Base-by-base conservation (phyloP, 768 basidiomycete genomes). In the Tylopilus vinaceipallidus region DNA sequence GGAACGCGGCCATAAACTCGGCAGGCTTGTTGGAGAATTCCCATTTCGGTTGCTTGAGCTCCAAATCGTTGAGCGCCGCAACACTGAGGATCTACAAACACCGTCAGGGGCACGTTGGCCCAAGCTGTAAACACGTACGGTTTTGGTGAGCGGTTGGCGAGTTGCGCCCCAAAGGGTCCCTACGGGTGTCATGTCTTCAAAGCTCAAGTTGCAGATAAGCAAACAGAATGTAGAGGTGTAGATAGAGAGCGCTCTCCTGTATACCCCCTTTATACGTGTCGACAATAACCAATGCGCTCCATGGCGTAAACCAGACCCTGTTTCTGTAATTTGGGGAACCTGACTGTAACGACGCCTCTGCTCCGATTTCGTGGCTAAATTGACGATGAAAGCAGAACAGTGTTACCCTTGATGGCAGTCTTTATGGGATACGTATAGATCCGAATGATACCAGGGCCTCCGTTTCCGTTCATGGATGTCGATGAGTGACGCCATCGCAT, bases 131-230 rank as follows among this genome's bases (percentile, higher is more conserved):
- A 10, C 4, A 40, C 58, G 24, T 43, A 60, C 61, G 2, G 51
- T 39, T 49, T 50, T 60, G 22, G 47, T 60, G 19, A 53, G 54
- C 20, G 47, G 54, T 20, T 62, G 61, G 24, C 33, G 40, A 36
- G 10, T 3, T 29, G 24, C 10, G 11, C 55, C 54, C 50, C 58
- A 58, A 40, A 54, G 46, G 23, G 50, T 62, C 16, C 61, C 62
- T 11, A 54, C 27, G 13, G 42, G 56, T 32, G 50, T 24, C 62
- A 63, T 62, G 10, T 26, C 35, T 24, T 9, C 13, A 19, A 11
- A 34, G 24, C 9, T 29, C 8, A 19, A 8, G 9, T 23, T 37
- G 2, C 19, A 20, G 24, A 30, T 1, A 17, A 26, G 34, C 14
- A 11, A 22, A 24, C n/a, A 37, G 2, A 13, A 35, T 29, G 26